Conservation (phyloP, 805 yeast species). For the Dipodascus geniculatus region DNA sequence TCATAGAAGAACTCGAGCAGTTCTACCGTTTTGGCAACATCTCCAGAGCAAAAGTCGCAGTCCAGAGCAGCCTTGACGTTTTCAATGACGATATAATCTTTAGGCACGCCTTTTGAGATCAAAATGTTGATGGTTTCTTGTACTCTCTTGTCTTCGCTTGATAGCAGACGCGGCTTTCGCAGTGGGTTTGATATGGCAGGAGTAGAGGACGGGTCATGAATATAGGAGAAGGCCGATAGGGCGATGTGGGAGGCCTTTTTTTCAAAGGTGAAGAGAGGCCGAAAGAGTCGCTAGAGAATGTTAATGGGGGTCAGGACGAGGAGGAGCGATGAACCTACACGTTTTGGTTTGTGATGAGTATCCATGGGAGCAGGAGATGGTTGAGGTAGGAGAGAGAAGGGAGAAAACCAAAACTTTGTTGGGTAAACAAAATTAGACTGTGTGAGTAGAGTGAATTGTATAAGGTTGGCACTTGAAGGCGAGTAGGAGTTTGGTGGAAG, state of each 20-base stretch:
- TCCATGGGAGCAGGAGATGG: background rate
- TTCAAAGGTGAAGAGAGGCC: background rate
- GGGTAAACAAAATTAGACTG: background rate
- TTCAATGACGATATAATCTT: constrained; percentile 1
- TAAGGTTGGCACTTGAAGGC: no score
- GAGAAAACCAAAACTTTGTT: background rate
- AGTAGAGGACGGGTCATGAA: background rate
- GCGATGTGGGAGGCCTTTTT: background rate
- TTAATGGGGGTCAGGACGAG: no score
- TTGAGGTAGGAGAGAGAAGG: background rate
- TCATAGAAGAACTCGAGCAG: constrained; percentile 20
- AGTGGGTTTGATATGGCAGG: background rate
- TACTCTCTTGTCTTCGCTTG: background rate
- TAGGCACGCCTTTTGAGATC: background rate
- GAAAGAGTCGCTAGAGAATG: background rate
- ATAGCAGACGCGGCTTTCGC: background rate
- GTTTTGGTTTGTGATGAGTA: background rate
- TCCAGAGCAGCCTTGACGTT: constrained; percentile 16
- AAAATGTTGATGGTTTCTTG: background rate
- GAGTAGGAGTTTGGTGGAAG: no score
- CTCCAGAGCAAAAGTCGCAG: constrained; percentile 23
- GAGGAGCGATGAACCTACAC: background rate
- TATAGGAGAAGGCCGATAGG: background rate
- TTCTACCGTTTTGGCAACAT: constrained; percentile 19
- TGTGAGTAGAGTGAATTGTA: no score